phyloP scores from a whole-genome alignment of 805 yeast genomes.

The Candida ascalaphidarum region DNA sequence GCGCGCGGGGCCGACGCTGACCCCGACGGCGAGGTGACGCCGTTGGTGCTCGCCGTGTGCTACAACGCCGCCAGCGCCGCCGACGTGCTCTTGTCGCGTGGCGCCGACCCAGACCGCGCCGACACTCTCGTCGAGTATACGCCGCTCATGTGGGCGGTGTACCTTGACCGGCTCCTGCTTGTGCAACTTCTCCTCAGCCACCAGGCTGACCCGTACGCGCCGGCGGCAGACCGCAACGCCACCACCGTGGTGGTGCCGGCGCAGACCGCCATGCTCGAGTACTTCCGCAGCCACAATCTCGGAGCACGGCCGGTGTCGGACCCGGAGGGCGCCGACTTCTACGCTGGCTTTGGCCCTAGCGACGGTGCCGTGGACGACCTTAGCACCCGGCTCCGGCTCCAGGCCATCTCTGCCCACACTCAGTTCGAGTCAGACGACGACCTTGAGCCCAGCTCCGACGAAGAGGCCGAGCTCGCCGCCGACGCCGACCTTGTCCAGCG shows the following conservation, averaged over 20 bases:
- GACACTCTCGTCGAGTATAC: constrained; percentile 48
- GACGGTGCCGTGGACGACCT: constrained; percentile 27
- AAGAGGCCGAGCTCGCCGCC: constrained; percentile 12
- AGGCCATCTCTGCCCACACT: constrained; percentile 15
- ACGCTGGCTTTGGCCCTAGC: constrained; percentile 8
- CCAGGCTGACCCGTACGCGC: constrained; percentile 52
- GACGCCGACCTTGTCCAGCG: constrained; percentile 20
- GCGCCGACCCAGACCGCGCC: constrained; percentile 39
- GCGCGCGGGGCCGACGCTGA: not conserved
- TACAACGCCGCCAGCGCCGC: constrained; percentile 41
- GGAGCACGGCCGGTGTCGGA: constrained; percentile 5
- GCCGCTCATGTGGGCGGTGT: constrained; percentile 84
- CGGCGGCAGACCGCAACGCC: constrained; percentile 29
- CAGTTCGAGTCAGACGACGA: constrained; percentile 12
- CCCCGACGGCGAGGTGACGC: constrained; percentile 25
- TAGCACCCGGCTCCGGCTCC: constrained; percentile 23
- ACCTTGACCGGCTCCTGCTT: constrained; percentile 46
- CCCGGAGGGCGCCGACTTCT: constrained; percentile 2
- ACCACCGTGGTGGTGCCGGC: constrained; percentile 49
- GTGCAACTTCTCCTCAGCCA: constrained; percentile 49
- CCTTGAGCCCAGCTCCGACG: constrained; percentile 15
- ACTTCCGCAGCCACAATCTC: constrained; percentile 44
- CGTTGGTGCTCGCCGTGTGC: constrained; percentile 44
- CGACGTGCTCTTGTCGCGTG: constrained; percentile 35
- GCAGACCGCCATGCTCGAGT: constrained; percentile 43